Conservation (phyloP, 371 early-diverging fungal genomes). For the Mortierella sp. region DNA sequence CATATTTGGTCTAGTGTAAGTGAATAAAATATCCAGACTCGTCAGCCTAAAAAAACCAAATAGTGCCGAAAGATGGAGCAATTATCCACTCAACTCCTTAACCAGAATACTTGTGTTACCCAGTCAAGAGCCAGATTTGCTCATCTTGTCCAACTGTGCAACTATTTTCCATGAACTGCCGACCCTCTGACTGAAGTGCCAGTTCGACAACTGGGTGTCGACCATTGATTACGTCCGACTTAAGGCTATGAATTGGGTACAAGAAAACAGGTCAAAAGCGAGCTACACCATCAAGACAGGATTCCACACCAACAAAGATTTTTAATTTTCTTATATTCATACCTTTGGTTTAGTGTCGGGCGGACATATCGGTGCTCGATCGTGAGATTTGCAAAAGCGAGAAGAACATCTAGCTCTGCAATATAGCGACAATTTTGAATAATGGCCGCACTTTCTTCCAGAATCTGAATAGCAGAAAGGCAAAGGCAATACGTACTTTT, state of each 20-base stretch:
- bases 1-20: conserved; percentile 83
- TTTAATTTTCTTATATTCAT: conserved; percentile 3
- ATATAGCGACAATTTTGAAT: conserved; percentile 64
- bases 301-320: no score
- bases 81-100: no score
- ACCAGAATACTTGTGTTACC: conserved; percentile 53
- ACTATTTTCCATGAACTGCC: conserved; percentile 81
- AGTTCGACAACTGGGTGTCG: conserved; percentile 93
- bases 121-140: conserved; percentile 82
- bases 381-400: conserved; percentile 69
- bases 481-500: neutral
- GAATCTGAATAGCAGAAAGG: conserved; percentile 35
- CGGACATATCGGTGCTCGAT: conserved; percentile 62
- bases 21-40: no score
- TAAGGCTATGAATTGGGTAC: no score
- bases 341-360: conserved; percentile 67
- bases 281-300: no score
- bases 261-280: neutral
- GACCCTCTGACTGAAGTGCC: conserved; percentile 65
- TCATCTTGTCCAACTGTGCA: conserved; percentile 64
- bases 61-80: no score
- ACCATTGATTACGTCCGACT: conserved; percentile 61
- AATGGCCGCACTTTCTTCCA: conserved; percentile 60
- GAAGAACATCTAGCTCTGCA: conserved; percentile 77
- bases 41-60: no score